Evolutionary conservation across 2,329 filamentous ascomycete species (phyloP), one percentile per base, ranked within the genome.

Genomic region (Pyrenophora teres): DNA sequence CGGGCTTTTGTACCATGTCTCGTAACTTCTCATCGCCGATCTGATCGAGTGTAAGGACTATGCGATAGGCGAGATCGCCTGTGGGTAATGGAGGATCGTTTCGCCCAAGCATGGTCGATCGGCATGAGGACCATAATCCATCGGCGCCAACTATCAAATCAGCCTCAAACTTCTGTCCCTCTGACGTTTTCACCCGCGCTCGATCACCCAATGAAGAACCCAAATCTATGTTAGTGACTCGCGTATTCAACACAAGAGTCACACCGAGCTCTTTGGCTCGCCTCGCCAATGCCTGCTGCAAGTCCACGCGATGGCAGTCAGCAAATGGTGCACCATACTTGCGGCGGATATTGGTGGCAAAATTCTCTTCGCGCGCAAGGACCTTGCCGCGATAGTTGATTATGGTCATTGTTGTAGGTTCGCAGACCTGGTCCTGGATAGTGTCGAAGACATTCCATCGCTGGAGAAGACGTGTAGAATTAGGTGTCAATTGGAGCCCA

Each of bases 121-220:
- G 77, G 38, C 80, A 84, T 10, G 75, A 74, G 2, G 83, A 87
- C 83, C 84, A 87, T 0, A 88, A 70, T 0, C 86, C 86, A 56
- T 89, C 87, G 0, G 85, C 84, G 0, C 79, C 85, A 1, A 89
- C 76, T 4, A 89, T 73, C 6, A 88, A 69, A 58, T 88, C 83
- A 2, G 77, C 81, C 0, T 68, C 66, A 2, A 76, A 75, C 1
- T 59, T 69, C 4, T 74, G 69, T 0, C 79, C 81, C 4, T 64
- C 62, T 4, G 69, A 68, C 0, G 75, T 77, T 1, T 63, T 74
- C 0, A 83, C 64, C 4, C 72, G 73, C 1, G 78, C 71, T 1
- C 69, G 53, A 30, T 52, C 52, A 50, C 59, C 53, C 7, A 40
- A 19, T 2, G 50, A 67, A 9, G 78, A 70, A 0, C 62, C 60